Conservation (phyloP, 2,329 filamentous ascomycete species). For the Helotiales sp. region DNA sequence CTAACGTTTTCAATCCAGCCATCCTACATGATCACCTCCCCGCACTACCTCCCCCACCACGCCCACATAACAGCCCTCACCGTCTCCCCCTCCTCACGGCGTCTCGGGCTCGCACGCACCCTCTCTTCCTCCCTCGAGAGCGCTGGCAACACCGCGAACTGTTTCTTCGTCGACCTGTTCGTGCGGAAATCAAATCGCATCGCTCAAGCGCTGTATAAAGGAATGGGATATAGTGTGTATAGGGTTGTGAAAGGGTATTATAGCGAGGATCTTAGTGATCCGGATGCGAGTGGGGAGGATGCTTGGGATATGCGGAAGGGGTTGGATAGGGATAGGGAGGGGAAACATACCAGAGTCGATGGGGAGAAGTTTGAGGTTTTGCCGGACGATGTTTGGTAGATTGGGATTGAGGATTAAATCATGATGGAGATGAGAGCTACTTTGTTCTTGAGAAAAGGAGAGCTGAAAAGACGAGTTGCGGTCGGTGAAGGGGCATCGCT, state of each 20-base stretch:
- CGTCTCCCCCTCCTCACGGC: constrained; percentile 81
- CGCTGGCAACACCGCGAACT: constrained; percentile 77
- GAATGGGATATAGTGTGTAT: constrained; percentile 90
- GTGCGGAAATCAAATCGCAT: constrained; percentile 85
- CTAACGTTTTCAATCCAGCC: no score
- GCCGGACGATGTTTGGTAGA: constrained; percentile 82
- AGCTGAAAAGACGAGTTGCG: no score
- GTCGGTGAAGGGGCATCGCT: no score
- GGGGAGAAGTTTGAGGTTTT: constrained; percentile 77
- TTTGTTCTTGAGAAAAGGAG: no score
- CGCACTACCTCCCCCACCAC: constrained; percentile 98
- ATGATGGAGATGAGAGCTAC: no score
- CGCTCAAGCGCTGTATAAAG: constrained; percentile 85
- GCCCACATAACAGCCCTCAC: constrained; percentile 96
- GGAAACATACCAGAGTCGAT: constrained; percentile 75
- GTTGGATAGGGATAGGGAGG: constrained; percentile 74
- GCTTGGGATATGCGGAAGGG: constrained; percentile 97
- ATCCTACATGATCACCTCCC: constrained; percentile 71
- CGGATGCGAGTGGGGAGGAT: constrained; percentile 85
- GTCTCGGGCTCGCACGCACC: constrained; percentile 82
- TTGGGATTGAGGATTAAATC: no score
- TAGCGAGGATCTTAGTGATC: constrained; percentile 70
- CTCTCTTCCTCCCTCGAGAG: constrained; percentile 79
- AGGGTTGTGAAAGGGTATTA: constrained; percentile 91
- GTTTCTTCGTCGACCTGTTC: constrained; percentile 96